Conservation (phyloP, 352 stramenopile species). For the Phytophthora cajani region DNA sequence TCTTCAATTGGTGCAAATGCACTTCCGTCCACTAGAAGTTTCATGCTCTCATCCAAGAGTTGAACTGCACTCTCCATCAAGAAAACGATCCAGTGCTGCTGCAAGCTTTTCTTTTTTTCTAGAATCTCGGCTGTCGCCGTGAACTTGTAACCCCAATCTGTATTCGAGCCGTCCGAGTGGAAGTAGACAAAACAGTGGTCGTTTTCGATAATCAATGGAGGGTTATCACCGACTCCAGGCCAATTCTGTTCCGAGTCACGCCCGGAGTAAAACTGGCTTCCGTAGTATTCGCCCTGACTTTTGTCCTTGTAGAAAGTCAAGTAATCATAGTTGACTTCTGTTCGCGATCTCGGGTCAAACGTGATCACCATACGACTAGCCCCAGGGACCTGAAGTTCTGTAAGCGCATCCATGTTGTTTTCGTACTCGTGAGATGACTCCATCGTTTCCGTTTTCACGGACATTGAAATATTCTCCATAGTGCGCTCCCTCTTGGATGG, state of each 20-base stretch:
- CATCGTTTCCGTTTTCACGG: constrained; percentile 59
- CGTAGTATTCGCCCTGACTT: constrained; percentile 62
- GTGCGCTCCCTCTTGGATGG: constrained; percentile 31
- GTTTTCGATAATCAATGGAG: constrained; percentile 78
- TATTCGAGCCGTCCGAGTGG: constrained; percentile 86
- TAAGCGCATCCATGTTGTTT: constrained; percentile 79
- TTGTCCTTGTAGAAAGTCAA: constrained; percentile 87
- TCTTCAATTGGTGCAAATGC: constrained; percentile 57
- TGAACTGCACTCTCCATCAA: constrained; percentile 54
- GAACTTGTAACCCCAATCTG: constrained; percentile 85
- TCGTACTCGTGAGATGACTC: constrained; percentile 87
- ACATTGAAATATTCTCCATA: constrained; percentile 56
- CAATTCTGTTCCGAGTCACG: constrained; percentile 82
- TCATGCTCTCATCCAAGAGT: constrained; percentile 58
- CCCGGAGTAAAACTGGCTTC: constrained; percentile 76
- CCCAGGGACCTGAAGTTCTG: constrained; percentile 75
- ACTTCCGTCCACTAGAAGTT: constrained; percentile 58
- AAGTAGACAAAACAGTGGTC: constrained; percentile 87
- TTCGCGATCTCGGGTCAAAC: constrained; percentile 82
- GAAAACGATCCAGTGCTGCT: constrained; percentile 72
- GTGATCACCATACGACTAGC: constrained; percentile 77
- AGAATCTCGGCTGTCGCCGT: constrained; percentile 71
- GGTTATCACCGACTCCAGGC: constrained; percentile 69
- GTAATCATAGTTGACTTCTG: constrained; percentile 91
- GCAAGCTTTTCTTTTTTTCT: constrained; percentile 58